Percentiles rank a stretch among this genome's conserved stretches.
phyloP scores from a whole-genome alignment of 2,329 filamentous ascomycete species.

The Dothidotthia symphoricarpi region DNA sequence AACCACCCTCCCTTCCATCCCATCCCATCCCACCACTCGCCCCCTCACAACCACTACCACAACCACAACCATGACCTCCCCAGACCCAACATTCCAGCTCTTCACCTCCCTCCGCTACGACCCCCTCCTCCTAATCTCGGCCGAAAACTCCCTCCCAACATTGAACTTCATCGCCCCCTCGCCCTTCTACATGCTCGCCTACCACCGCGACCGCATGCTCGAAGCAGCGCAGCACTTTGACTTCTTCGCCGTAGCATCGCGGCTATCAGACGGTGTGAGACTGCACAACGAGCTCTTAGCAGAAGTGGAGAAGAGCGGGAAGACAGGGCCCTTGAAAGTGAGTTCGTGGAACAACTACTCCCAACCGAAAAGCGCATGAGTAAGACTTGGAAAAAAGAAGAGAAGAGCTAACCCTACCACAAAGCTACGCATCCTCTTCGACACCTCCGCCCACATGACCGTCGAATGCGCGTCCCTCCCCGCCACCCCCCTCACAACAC shows the following conservation, averaged over 20 bases:
- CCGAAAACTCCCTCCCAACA: constrained; percentile 47
- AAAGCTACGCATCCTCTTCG: constrained; percentile 58
- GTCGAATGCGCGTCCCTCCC: constrained; percentile 43
- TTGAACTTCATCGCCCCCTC: constrained; percentile 55
- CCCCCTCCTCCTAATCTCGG: constrained; percentile 33
- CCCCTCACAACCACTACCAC: not conserved
- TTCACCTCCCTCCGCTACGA: constrained; percentile 44
- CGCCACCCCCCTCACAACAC: constrained; percentile 49
- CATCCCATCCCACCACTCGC: not conserved
- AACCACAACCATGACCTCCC: constrained; percentile 21
- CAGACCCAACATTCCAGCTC: constrained; percentile 32
- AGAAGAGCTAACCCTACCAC: not conserved
- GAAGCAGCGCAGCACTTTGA: constrained; percentile 53
- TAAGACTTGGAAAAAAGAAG: constrained; percentile 21
- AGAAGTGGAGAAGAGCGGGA: constrained; percentile 25
- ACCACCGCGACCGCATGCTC: constrained; percentile 77
- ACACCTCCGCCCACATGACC: constrained; percentile 34
- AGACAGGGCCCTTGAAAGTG: too few relatives aligned
- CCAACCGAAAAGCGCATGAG: too few relatives aligned
- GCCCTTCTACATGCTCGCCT: constrained; percentile 75
- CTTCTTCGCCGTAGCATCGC: constrained; percentile 43
- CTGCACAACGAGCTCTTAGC: constrained; percentile 34
- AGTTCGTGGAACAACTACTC: too few relatives aligned
- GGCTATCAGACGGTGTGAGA: constrained; percentile 36
- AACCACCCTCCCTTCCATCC: constrained; percentile 1